Conservation (phyloP, 2,329 filamentous ascomycete species). For the Epichloe festucae region DNA sequence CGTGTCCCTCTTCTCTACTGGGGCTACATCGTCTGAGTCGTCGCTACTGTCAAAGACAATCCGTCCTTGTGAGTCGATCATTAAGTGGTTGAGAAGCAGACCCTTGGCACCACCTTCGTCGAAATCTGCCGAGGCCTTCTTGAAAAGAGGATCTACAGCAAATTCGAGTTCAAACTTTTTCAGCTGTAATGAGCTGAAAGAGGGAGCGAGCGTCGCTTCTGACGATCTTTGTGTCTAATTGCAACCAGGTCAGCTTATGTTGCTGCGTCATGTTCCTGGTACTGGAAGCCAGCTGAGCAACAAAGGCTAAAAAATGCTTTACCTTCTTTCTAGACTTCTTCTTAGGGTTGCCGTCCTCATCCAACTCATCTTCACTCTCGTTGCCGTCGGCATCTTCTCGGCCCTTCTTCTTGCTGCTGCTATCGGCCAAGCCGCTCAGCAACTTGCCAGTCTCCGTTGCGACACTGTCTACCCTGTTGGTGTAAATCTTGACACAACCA, state of each 20-base stretch:
- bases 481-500: constrained; percentile 98
- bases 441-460: constrained; percentile 95
- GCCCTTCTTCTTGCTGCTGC: constrained; percentile 58
- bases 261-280: neutral
- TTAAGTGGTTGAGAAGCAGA: constrained; percentile 86
- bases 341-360: constrained; percentile 45
- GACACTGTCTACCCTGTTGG: constrained; percentile 93
- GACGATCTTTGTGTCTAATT: constrained; percentile 57
- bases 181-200: constrained; percentile 75
- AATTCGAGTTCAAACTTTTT: constrained; percentile 98
- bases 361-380: constrained; percentile 48
- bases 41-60: constrained; percentile 99
- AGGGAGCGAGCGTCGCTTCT: constrained; percentile 83
- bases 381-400: constrained; percentile 56
- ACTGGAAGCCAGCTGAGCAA: neutral
- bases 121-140: constrained; percentile 96
- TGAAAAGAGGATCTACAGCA: constrained; percentile 94
- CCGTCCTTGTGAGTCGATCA: constrained; percentile 79
- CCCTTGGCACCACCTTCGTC: constrained; percentile 97
- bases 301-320: constrained; percentile 9
- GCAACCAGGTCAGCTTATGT: neutral
- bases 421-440: constrained; percentile 84
- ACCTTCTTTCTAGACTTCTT: constrained; percentile 68
- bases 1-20: constrained; percentile 21
- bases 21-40: constrained; percentile 47